These are phyloP conservation scores for Punica granatum DNA, from an alignment of 345 rosid genomes.

Conservation along the genomic window DNA sequence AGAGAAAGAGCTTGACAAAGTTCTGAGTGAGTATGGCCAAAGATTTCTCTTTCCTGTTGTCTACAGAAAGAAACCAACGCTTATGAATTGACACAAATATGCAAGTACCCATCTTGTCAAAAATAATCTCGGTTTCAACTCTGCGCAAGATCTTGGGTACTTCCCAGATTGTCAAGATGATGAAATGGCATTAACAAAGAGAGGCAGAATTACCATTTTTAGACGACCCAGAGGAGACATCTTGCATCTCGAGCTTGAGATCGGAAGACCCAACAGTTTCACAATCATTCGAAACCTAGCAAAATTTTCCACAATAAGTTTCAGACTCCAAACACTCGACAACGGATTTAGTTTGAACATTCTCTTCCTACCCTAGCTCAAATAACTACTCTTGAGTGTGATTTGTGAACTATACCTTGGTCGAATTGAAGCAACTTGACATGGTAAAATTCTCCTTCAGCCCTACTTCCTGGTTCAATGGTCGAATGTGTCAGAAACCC, in stretches of 20 bases:
- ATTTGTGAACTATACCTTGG: conserved; percentile 25
- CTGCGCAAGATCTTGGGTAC: neutral
- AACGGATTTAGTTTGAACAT: neutral
- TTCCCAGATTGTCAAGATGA: neutral
- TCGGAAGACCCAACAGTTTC: conserved; percentile 30
- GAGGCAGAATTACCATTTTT: conserved; percentile 39
- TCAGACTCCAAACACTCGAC: neutral
- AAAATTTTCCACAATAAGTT: neutral
- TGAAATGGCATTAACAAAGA: neutral
- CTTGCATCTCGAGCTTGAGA: conserved; percentile 38
- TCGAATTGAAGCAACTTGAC: conserved; percentile 25
- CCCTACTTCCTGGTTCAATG: conserved; percentile 42
- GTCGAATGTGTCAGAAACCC: neutral
- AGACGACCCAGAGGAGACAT: conserved; percentile 31
- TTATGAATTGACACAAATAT: neutral
- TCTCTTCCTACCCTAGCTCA: neutral
- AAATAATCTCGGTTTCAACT: too few species aligned
- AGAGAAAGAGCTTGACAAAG: conserved; percentile 78
- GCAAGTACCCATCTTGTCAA: neutral
- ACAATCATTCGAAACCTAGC: conserved; percentile 33
- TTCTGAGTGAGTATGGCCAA: conserved; percentile 63
- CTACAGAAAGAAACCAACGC: conserved; percentile 16
- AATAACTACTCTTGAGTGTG: neutral
- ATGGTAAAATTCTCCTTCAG: conserved; percentile 39
- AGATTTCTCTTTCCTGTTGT: conserved; percentile 59